These are phyloP conservation scores for maize (Zea mays) DNA, from an alignment of 176 grass and related monocot species.

Conservation along the genomic window Zm-B73-REFERENCE-NAM-5.0 NC_050099.1:13841501-13842000, in stretches of 20 bases:
- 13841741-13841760: background rate
- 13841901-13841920: no score
- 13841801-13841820: no score
- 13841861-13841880: no score
- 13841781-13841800: background rate
- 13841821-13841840: no score
- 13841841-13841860: no score
- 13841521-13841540: background rate
- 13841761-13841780: background rate
- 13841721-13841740: background rate
- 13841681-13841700: background rate
- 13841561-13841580: background rate
- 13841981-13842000: no score
- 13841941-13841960: no score
- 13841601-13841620: background rate
- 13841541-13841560: background rate
- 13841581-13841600: background rate
- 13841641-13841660: no score
- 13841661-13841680: background rate
- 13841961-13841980: no score
- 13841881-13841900: no score
- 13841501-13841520: background rate
- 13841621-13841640: background rate
- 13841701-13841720: background rate
- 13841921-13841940: no score